These are phyloP conservation scores for Pseudopithomyces chartarum DNA, from an alignment of 2,329 filamentous ascomycete genomes.

Conservation along the genomic window DNA sequence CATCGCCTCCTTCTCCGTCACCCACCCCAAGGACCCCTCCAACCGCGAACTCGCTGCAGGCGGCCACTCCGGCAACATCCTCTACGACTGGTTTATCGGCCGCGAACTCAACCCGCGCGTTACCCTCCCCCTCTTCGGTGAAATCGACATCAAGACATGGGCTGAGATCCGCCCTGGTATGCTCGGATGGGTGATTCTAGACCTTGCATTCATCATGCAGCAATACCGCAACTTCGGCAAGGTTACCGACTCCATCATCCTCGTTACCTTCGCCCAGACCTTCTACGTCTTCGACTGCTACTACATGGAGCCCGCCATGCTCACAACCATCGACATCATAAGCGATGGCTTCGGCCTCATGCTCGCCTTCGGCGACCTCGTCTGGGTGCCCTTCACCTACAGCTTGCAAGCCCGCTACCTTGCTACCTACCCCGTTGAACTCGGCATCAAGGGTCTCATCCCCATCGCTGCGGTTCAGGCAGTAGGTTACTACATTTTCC, in stretches of 20 bases:
- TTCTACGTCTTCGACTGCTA: conserved; percentile 85
- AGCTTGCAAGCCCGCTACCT: conserved; percentile 84
- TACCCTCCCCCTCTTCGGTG: conserved; percentile 76
- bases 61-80: conserved; percentile 78
- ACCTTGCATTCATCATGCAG: conserved; percentile 82
- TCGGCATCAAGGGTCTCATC: conserved; percentile 70
- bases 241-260: conserved; percentile 82
- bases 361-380: conserved; percentile 89
- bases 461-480: conserved; percentile 70
- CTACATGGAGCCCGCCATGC: conserved; percentile 84
- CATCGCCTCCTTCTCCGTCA: conserved; percentile 78
- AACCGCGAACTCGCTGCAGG: conserved; percentile 80
- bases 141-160: conserved; percentile 88
- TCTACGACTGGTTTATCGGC: conserved; percentile 97
- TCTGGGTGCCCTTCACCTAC: conserved; percentile 92
- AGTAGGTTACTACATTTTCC: conserved; percentile 88
- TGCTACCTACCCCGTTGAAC: conserved; percentile 76
- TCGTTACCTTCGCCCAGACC: conserved; percentile 76
- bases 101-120: conserved; percentile 92
- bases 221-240: conserved; percentile 86
- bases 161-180: conserved; percentile 91
- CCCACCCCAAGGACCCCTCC: conserved; percentile 69
- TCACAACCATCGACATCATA: conserved; percentile 94
- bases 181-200: conserved; percentile 84
- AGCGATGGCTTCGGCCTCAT: conserved; percentile 95